A percentile compares a stretch with the other conserved stretches of the same genome.
Conservation (phyloP, 495 filamentous ascomycete species). For the Zalerion maritima region DNA sequence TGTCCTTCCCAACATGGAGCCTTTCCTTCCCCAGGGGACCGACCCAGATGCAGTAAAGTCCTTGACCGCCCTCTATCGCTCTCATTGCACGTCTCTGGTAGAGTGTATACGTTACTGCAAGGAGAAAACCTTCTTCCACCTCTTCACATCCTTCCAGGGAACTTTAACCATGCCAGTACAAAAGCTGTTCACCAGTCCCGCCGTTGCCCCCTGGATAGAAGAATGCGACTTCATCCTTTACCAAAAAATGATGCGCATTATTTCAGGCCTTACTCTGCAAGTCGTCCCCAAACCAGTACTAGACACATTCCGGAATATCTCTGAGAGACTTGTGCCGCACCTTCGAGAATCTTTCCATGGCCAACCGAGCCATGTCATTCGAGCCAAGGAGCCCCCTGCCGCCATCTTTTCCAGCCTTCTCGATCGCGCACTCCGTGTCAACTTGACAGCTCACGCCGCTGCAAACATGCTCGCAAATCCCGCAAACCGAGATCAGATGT, state of each 20-base stretch:
- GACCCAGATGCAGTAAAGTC: slow-evolving; percentile 73
- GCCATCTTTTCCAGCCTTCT: slow-evolving; percentile 76
- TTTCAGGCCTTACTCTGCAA: slow-evolving; percentile 72
- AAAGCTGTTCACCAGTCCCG: slow-evolving; percentile 72
- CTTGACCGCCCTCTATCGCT: slow-evolving; percentile 72
- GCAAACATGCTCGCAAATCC: slow-evolving; percentile 61
- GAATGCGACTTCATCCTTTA: slow-evolving; percentile 93
- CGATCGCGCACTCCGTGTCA: slow-evolving; percentile 75
- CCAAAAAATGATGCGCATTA: slow-evolving; percentile 83
- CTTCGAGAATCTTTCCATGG: slow-evolving; percentile 66
- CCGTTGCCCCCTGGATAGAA: slow-evolving; percentile 80
- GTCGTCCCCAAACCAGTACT: slow-evolving; percentile 74
- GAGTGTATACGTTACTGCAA: slow-evolving; percentile 93
- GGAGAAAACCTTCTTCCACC: slow-evolving; percentile 83
- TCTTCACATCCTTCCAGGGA: slow-evolving; percentile 91
- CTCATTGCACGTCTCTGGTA: slow-evolving; percentile 86
- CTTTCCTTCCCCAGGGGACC: slow-evolving; percentile 58
- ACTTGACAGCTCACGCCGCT: slow-evolving; percentile 75
- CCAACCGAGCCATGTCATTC: slow-evolving; percentile 66
- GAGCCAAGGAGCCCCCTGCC: slow-evolving; percentile 76
- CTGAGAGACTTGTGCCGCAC: slow-evolving; percentile 59
- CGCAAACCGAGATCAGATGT: slow-evolving; percentile 76
- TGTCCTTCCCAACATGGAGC: slow-evolving; percentile 59
- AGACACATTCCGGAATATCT: slow-evolving; percentile 71
- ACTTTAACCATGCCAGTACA: slow-evolving; percentile 95